These are phyloP conservation scores for Trichomonascaceae sp. DNA, from an alignment of 1,139 yeast species.

Conservation along the genomic window DNA sequence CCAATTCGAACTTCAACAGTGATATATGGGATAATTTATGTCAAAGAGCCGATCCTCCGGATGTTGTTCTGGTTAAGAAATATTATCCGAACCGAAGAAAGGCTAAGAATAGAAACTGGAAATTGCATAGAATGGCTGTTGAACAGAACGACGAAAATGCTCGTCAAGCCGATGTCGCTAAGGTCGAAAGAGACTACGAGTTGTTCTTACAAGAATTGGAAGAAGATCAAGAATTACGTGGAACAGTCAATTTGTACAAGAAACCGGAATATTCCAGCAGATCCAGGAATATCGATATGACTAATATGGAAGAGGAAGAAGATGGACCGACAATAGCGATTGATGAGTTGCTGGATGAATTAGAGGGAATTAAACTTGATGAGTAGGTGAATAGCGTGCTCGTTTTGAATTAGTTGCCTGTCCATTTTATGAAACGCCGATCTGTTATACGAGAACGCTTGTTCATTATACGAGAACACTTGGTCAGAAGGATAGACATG, in stretches of 20 bases:
- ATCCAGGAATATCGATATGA: constrained; percentile 38
- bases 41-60: constrained; percentile 48
- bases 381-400: constrained; percentile 23
- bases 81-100: constrained; percentile 73
- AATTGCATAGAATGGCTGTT: constrained; percentile 95
- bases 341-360: constrained; percentile 50
- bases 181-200: constrained; percentile 94
- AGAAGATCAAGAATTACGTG: constrained; percentile 93
- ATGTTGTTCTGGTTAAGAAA: constrained; percentile 88
- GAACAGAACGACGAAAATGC: constrained; percentile 85
- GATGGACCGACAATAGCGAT: constrained; percentile 40
- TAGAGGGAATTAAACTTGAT: constrained; percentile 85
- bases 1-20: constrained; percentile 80
- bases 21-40: constrained; percentile 74
- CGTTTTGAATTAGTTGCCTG: too few relatives aligned
- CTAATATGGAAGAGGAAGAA: constrained; percentile 22
- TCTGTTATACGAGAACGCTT: background rate
- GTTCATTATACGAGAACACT: too few relatives aligned
- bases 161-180: constrained; percentile 82
- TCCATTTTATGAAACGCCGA: too few relatives aligned
- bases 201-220: constrained; percentile 93
- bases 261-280: constrained; percentile 34
- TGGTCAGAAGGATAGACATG: too few relatives aligned
- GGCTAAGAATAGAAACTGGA: constrained; percentile 88
- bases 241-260: constrained; percentile 82